Conservation (phyloP, 2,329 filamentous ascomycete species). For the Colletotrichum sp. region DNA sequence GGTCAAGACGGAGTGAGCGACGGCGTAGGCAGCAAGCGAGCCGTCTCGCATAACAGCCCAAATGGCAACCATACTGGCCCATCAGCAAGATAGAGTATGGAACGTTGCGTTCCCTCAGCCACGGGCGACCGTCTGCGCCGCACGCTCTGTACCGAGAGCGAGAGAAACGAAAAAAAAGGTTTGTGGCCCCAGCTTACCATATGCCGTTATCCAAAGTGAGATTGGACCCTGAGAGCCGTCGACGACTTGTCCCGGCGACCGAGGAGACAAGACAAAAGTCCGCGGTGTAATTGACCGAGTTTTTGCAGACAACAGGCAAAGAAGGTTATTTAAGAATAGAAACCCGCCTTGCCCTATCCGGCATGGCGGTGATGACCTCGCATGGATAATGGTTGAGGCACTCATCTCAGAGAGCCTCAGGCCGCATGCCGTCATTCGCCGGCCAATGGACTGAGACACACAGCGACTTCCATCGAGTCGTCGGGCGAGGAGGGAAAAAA, state of each 20-base stretch:
- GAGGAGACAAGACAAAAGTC: not conserved
- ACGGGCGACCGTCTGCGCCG: not conserved
- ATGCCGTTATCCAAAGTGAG: not conserved
- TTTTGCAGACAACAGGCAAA: slow-evolving; percentile 1
- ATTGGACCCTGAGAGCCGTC: not conserved
- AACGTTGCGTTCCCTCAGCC: slow-evolving; percentile 20
- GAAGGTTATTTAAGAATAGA: slow-evolving; percentile 24
- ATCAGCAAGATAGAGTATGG: not conserved
- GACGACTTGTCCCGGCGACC: not conserved
- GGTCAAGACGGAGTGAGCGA: not conserved
- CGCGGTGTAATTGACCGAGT: slow-evolving; percentile 2
- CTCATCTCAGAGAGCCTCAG: slow-evolving; percentile 7
- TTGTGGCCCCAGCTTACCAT: not conserved
- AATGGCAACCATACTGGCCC: not conserved
- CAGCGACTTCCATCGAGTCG: not conserved
- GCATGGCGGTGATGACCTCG: slow-evolving; percentile 7
- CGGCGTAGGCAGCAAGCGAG: not conserved
- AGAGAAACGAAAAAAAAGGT: not conserved
- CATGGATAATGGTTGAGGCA: not conserved
- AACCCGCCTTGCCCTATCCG: slow-evolving; percentile 8
- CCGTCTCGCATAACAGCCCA: not conserved
- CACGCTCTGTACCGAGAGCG: not conserved
- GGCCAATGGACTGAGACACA: slow-evolving; percentile 13
- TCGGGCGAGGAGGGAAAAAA: not conserved
- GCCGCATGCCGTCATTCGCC: not conserved